phyloP scores from a whole-genome alignment of 306 rosid species.

The Senna siamea region DNA sequence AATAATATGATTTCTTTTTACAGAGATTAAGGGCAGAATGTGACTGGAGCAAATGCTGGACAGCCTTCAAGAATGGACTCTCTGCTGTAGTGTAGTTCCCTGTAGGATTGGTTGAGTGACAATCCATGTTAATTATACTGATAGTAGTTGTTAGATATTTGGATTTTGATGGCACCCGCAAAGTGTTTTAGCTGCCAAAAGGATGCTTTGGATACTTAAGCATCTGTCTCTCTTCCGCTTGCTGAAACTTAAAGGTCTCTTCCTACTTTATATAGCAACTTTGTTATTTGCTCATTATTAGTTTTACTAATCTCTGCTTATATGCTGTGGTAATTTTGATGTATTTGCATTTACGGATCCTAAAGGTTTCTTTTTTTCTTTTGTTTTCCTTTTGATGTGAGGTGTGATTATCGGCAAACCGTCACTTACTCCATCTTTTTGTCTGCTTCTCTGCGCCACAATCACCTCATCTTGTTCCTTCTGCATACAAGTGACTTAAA shows the following conservation, averaged over 20 bases:
- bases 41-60: conserved; percentile 33
- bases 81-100: conserved; percentile 60
- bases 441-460: conserved; percentile 72
- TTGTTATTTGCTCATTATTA: conserved; percentile 38
- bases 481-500: conserved; percentile 51
- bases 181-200: conserved; percentile 57
- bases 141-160: conserved; percentile 60
- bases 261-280: conserved; percentile 52
- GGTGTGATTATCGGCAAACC: conserved; percentile 75
- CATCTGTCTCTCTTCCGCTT: conserved; percentile 53
- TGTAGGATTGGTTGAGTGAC: conserved; percentile 63
- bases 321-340: conserved; percentile 31
- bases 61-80: conserved; percentile 37
- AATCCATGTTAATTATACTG: conserved; percentile 59
- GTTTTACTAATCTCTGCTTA: conserved; percentile 32
- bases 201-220: conserved; percentile 61
- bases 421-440: conserved; percentile 55
- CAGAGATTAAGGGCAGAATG: conserved; percentile 51
- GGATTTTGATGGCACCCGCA: conserved; percentile 53
- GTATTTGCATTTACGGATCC: conserved; percentile 48
- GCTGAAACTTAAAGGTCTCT: conserved; percentile 70
- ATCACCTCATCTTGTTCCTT: conserved; percentile 62
- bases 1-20: conserved; percentile 10
- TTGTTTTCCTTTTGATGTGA: conserved; percentile 71
- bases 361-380: conserved; percentile 46